phyloP scores from a whole-genome alignment of 163 green algal species.

The Prototheca wickerhamii region DNA sequence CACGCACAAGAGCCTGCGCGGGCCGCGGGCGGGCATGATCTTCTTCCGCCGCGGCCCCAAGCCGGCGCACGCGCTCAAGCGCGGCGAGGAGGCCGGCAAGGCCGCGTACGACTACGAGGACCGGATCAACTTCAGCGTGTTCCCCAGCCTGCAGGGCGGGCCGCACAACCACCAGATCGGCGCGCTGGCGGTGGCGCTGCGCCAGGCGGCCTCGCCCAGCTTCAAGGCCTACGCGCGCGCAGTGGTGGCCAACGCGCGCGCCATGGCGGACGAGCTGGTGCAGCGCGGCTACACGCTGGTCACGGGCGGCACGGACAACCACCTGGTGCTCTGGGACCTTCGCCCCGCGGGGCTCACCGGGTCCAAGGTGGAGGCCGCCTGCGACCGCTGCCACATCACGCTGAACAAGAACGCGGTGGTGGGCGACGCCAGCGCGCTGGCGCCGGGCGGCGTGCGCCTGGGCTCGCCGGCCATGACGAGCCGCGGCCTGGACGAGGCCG shows the following conservation, averaged over 20 bases:
- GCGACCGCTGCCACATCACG: constrained; percentile 95
- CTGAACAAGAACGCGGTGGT: constrained; percentile 99
- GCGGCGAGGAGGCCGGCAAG: constrained; percentile 55
- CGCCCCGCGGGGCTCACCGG: constrained; percentile 70
- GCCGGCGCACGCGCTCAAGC: constrained; percentile 43
- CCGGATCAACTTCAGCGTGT: constrained; percentile 68
- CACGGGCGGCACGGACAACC: constrained; percentile 95
- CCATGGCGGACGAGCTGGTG: constrained; percentile 67
- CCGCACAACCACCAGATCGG: constrained; percentile 87
- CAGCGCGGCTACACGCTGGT: constrained; percentile 87
- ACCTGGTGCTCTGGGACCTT: constrained; percentile 96
- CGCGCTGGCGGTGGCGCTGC: constrained; percentile 67
- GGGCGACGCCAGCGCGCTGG: constrained; percentile 82
- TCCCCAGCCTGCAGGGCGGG: constrained; percentile 56
- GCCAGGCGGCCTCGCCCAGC: constrained; percentile 43
- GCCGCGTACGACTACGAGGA: constrained; percentile 71
- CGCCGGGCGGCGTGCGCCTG: constrained; percentile 89
- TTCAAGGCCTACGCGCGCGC: constrained; percentile 72
- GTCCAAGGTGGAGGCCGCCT: constrained; percentile 87
- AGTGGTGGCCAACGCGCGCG: constrained; percentile 60
- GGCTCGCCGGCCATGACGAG: constrained; percentile 94
- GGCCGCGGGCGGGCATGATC: constrained; percentile 78
- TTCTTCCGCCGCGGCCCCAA: constrained; percentile 81
- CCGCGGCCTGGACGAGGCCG: constrained; percentile 52
- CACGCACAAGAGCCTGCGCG: constrained; percentile 81